Percentiles rank a stretch among this genome's conserved stretches.
Conservation (phyloP, 2,329 filamentous ascomycete genomes). For the Massarina eburnea region DNA sequence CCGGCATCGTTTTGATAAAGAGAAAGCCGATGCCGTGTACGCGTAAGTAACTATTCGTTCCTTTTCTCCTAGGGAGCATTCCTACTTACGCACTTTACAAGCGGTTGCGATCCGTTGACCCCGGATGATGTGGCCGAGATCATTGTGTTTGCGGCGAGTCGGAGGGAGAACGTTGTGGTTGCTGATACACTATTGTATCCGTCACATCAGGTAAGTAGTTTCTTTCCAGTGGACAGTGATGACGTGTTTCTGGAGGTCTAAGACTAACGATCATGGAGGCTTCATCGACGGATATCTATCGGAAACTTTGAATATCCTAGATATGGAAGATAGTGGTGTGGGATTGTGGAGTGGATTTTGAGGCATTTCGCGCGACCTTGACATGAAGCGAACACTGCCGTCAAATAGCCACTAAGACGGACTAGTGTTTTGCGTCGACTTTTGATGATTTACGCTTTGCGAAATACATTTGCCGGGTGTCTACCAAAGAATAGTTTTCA, state of each 20-base stretch:
- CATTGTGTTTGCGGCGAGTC: slow-evolving; percentile 76
- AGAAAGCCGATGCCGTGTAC: slow-evolving; percentile 84
- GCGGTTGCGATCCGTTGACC: slow-evolving; percentile 70
- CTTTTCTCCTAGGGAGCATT: neutral
- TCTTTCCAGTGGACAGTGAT: neutral
- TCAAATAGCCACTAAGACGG: too few relatives aligned
- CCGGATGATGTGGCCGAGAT: slow-evolving; percentile 89
- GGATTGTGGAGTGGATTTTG: too few relatives aligned
- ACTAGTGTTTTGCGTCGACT: too few relatives aligned
- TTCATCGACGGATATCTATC: slow-evolving; percentile 6
- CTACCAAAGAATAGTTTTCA: too few relatives aligned
- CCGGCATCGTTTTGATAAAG: slow-evolving; percentile 80
- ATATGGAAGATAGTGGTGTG: too few relatives aligned
- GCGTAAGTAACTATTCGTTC: slow-evolving; percentile 49
- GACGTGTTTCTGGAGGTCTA: neutral
- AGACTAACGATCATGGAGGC: slow-evolving; percentile 1
- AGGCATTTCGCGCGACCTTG: too few relatives aligned
- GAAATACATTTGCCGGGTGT: too few relatives aligned
- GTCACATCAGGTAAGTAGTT: slow-evolving; percentile 71
- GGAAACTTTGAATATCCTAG: neutral
- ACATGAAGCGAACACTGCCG: too few relatives aligned
- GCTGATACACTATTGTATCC: slow-evolving; percentile 83
- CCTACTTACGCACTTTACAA: slow-evolving; percentile 11
- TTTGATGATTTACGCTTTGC: too few relatives aligned
- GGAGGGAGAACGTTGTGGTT: slow-evolving; percentile 82